Evolutionary conservation across 202 grass and related monocot species (phyloP), one percentile per base, ranked within the genome.

Genomic region (Saccharum hybrid): DNA sequence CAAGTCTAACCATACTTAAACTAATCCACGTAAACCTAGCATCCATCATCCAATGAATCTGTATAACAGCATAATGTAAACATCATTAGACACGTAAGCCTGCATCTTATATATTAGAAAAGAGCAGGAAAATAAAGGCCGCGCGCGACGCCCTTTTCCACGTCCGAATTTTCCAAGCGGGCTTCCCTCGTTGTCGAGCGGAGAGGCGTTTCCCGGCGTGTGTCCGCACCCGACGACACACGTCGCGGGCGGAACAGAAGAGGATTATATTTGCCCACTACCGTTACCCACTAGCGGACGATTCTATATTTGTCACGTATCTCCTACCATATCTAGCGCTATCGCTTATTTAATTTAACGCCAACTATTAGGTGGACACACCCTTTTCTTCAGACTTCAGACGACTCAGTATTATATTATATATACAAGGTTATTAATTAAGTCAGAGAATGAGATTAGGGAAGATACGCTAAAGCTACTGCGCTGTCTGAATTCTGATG

Each of bases 281-380:
- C 48, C 36, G 36, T 48, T 48, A 12, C 48, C 26, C 46, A 72
- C 68, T 73, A 52, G 18, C 46, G 0, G 2, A 36, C 67, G 21
- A 79, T 85, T 66, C 31, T 79, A 80, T 72, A 79, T 65, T 66
- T 33, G 37, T 46, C 76, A 15, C 37, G 61, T 75, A 81, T 86
- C 77, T 61, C 70, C 49, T 52, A 52, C 49, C 49, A 18, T 75
- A 81, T 86, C 78, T 49, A 81, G 18, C 16, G 4, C 31, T 9
- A 75, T 75, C 81, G 8, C 48, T 23, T 26, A 49, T 43, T 86
- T 37, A 66, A 49, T 43, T 86, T 37, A 66, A 57, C 48, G 10
- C 3, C 36, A 5, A 13, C 1, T 52, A 73, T 80, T 74, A 26
- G 34, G 60, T 80, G 68, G 45, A 57, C 28, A 66, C 40, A 77